Conservation (phyloP, 2,329 filamentous ascomycete species). For the Huntiella bhutanensis region DNA sequence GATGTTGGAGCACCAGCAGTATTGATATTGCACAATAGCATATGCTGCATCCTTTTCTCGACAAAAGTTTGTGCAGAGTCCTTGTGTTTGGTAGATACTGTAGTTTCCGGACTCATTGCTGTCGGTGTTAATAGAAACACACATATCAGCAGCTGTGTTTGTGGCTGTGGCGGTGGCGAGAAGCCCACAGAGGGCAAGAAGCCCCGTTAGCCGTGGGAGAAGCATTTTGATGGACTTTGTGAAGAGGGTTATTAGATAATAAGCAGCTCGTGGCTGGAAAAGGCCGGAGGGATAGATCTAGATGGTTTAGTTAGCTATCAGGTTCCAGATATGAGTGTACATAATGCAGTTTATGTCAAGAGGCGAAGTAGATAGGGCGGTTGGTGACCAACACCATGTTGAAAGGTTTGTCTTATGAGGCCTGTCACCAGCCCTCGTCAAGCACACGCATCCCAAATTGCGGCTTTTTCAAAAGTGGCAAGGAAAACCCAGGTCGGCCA, state of each 20-base stretch:
- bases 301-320: neutral
- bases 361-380: too few species aligned
- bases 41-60: constrained; percentile 28
- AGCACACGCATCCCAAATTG: too few species aligned
- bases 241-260: neutral
- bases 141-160: constrained; percentile 13
- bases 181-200: constrained; percentile 1
- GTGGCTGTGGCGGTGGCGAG: neutral
- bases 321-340: neutral
- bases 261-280: neutral
- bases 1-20: constrained; percentile 61
- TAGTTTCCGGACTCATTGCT: constrained; percentile 27
- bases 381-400: too few species aligned
- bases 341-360: too few species aligned
- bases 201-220: neutral
- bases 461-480: too few species aligned
- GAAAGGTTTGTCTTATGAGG: too few species aligned
- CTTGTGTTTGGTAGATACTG: constrained; percentile 47
- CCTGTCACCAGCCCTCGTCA: too few species aligned
- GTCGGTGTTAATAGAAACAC: constrained; percentile 15
- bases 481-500: too few species aligned
- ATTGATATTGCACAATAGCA: constrained; percentile 43
- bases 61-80: constrained; percentile 46
- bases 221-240: constrained; percentile 1
- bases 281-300: neutral